These are phyloP conservation scores for Moelleriella libera DNA, from an alignment of 2,329 filamentous ascomycete species.

Conservation along the genomic window DNA sequence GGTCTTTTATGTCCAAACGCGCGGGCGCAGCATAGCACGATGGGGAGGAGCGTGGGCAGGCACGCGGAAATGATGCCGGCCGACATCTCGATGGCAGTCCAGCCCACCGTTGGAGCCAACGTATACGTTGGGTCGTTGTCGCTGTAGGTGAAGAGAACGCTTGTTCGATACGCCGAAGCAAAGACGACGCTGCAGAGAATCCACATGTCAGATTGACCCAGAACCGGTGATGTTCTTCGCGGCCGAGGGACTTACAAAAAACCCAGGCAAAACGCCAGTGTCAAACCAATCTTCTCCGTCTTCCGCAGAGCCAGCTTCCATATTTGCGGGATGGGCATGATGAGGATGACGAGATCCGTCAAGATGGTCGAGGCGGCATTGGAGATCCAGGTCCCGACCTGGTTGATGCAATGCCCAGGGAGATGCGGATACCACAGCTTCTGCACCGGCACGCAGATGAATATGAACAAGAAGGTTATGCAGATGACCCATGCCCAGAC, in stretches of 20 bases:
- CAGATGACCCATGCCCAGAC: slow-evolving; percentile 31
- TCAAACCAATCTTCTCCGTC: slow-evolving; percentile 27
- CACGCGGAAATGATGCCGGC: slow-evolving; percentile 38
- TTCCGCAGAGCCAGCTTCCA: slow-evolving; percentile 28
- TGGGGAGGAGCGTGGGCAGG: slow-evolving; percentile 35
- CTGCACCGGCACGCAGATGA: slow-evolving; percentile 34
- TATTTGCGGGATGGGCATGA: slow-evolving; percentile 28
- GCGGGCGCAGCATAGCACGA: slow-evolving; percentile 22
- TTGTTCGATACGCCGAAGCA: slow-evolving; percentile 32
- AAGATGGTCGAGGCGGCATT: slow-evolving; percentile 32
- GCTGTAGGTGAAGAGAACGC: slow-evolving; percentile 29
- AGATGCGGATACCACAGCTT: slow-evolving; percentile 32
- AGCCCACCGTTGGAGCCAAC: slow-evolving; percentile 28
- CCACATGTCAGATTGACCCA: not conserved
- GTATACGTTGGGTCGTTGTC: slow-evolving; percentile 28
- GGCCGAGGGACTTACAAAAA: slow-evolving; percentile 20
- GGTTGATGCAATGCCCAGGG: slow-evolving; percentile 32
- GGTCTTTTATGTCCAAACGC: slow-evolving; percentile 23
- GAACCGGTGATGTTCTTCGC: not conserved
- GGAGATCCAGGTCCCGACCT: slow-evolving; percentile 34
- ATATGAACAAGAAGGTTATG: slow-evolving; percentile 34
- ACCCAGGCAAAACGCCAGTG: slow-evolving; percentile 27
- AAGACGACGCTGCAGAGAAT: slow-evolving; percentile 24
- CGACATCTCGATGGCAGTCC: slow-evolving; percentile 33
- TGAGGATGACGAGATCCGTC: slow-evolving; percentile 29